Evolutionary conservation across 2,329 filamentous ascomycete genomes (phyloP).

Genomic region (Sarocladium brachiariae): DNA sequence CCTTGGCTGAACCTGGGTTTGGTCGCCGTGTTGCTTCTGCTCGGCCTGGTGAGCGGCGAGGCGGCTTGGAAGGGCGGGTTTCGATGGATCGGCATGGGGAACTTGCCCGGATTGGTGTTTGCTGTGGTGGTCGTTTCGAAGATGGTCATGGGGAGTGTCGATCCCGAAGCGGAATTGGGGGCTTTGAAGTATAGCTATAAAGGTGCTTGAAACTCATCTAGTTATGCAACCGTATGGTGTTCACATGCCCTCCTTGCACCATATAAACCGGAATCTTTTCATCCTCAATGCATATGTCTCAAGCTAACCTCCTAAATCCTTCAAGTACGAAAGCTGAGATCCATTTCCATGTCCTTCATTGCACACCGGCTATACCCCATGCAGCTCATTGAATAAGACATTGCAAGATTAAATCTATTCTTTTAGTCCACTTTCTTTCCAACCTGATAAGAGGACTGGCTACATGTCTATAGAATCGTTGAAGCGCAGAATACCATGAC

Average conservation of each 20-base stretch:
- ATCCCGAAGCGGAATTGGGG: constrained; percentile 58
- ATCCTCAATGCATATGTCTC: neutral
- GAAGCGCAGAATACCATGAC: constrained; percentile 83
- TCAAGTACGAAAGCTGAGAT: too few species aligned
- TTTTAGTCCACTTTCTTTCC: neutral
- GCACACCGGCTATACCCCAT: too few species aligned
- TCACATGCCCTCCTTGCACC: neutral
- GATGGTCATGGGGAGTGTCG: constrained; percentile 59
- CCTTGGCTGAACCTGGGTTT: constrained; percentile 54
- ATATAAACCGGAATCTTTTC: neutral
- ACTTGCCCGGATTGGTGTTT: constrained; percentile 53
- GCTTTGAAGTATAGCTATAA: constrained; percentile 60
- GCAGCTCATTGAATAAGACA: too few species aligned
- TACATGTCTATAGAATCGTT: constrained; percentile 81
- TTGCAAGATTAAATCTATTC: too few species aligned
- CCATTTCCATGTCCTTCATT: too few species aligned
- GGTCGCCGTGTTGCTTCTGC: constrained; percentile 42
- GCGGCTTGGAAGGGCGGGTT: constrained; percentile 25
- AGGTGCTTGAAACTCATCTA: constrained; percentile 50
- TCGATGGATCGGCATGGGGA: constrained; percentile 38
- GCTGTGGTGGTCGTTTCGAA: constrained; percentile 54
- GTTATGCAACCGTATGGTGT: too few species aligned
- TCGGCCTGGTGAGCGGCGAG: constrained; percentile 32
- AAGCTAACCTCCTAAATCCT: too few species aligned
- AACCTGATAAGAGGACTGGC: neutral